phyloP scores from a whole-genome alignment of 352 stramenopile species.

The Phytophthora ohioensis region DNA sequence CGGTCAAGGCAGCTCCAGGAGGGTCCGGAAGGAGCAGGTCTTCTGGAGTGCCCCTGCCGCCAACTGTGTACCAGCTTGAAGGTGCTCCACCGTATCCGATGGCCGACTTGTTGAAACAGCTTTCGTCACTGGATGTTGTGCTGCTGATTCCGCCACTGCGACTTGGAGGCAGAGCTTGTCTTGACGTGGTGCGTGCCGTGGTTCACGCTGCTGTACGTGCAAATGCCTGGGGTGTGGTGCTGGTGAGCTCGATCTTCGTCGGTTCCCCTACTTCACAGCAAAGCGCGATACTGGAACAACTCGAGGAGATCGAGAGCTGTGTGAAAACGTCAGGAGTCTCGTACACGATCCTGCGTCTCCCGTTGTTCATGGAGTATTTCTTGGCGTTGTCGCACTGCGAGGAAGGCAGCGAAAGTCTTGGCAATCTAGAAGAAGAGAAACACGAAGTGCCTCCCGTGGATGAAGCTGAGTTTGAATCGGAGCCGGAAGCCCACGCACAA shows the following conservation, averaged over 20 bases:
- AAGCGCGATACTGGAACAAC: slow-evolving; percentile 53
- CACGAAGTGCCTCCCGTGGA: background rate
- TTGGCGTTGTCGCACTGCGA: slow-evolving; percentile 50
- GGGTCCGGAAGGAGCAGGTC: slow-evolving; percentile 16
- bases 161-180: slow-evolving; percentile 53
- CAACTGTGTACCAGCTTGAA: slow-evolving; percentile 54
- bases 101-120: slow-evolving; percentile 60
- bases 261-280: slow-evolving; percentile 41
- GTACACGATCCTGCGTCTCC: slow-evolving; percentile 70
- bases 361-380: slow-evolving; percentile 88
- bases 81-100: slow-evolving; percentile 55
- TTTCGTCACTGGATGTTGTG: slow-evolving; percentile 73
- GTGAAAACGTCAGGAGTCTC: slow-evolving; percentile 67
- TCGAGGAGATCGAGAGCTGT: slow-evolving; percentile 70
- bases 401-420: slow-evolving; percentile 19
- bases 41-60: slow-evolving; percentile 14
- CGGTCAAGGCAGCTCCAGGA: slow-evolving; percentile 59
- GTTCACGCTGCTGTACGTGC: slow-evolving; percentile 57
- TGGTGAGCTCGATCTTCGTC: slow-evolving; percentile 77
- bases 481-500: slow-evolving; percentile 6
- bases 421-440: slow-evolving; percentile 47
- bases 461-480: slow-evolving; percentile 22
- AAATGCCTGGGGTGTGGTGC: slow-evolving; percentile 75
- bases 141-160: slow-evolving; percentile 75
- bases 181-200: slow-evolving; percentile 66